Percentiles rank a stretch among this genome's conserved stretches.
phyloP scores from a whole-genome alignment of 2,329 filamentous ascomycete genomes.

The Colletotrichum sp. region DNA sequence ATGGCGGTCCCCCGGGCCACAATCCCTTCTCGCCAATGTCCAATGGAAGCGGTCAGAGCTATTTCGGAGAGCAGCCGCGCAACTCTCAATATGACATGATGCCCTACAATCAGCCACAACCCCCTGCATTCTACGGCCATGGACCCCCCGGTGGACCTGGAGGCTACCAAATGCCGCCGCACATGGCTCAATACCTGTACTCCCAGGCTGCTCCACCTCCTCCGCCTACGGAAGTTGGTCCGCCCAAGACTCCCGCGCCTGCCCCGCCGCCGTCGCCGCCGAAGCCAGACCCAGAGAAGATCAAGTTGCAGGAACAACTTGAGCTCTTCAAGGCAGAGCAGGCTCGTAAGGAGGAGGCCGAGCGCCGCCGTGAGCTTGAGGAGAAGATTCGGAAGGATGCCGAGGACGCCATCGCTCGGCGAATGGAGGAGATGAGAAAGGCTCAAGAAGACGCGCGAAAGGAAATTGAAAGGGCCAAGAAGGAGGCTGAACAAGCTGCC shows the following conservation, averaged over 20 bases:
- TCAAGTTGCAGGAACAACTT: constrained; percentile 66
- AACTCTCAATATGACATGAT: constrained; percentile 54
- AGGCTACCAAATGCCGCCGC: constrained; percentile 32
- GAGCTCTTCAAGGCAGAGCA: constrained; percentile 52
- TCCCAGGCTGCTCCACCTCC: constrained; percentile 45
- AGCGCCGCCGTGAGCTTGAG: constrained; percentile 49
- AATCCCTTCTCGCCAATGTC: constrained; percentile 52
- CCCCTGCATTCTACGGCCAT: constrained; percentile 34
- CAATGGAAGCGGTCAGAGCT: constrained; percentile 42
- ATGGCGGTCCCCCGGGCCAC: constrained; percentile 38
- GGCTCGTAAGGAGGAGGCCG: constrained; percentile 49
- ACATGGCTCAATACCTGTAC: constrained; percentile 45
- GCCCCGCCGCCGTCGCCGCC: constrained; percentile 46
- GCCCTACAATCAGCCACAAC: constrained; percentile 46
- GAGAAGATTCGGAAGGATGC: constrained; percentile 50
- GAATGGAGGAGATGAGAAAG: constrained; percentile 44
- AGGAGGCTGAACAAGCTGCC: constrained; percentile 50
- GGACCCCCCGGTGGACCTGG: constrained; percentile 25
- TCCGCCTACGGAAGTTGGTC: constrained; percentile 43
- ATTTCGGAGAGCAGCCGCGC: constrained; percentile 43
- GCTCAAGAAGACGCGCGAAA: constrained; percentile 51
- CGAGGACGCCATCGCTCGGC: constrained; percentile 46
- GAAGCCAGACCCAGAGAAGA: constrained; percentile 61
- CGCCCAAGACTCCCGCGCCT: constrained; percentile 39
- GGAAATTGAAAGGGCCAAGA: constrained; percentile 52